These are phyloP conservation scores for Fusarium kyushuense DNA, from an alignment of 2,329 filamentous ascomycete species.

Conservation along the genomic window DNA sequence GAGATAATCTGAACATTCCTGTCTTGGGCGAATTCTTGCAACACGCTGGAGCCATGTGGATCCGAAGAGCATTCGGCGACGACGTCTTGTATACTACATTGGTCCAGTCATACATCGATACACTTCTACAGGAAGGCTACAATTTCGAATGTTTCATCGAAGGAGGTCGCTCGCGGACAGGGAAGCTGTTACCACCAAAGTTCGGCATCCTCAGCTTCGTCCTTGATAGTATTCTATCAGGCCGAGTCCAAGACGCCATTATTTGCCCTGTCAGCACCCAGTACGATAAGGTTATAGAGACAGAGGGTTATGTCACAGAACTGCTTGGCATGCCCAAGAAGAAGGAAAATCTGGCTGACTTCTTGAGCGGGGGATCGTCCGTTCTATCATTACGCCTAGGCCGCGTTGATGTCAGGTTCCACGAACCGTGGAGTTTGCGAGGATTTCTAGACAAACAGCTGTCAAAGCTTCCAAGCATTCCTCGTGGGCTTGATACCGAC, in stretches of 20 bases:
- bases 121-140: conserved; percentile 86
- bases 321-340: conserved; percentile 93
- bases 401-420: conserved; percentile 93
- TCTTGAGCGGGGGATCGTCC: conserved; percentile 85
- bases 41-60: conserved; percentile 98
- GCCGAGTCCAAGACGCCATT: conserved; percentile 88
- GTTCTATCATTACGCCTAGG: conserved; percentile 90
- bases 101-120: conserved; percentile 97
- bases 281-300: conserved; percentile 99
- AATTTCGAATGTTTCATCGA: conserved; percentile 99
- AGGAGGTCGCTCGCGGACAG: conserved; percentile 90
- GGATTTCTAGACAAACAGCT: conserved; percentile 85
- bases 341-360: conserved; percentile 91
- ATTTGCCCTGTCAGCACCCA: conserved; percentile 97
- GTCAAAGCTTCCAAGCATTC: conserved; percentile 60
- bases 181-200: conserved; percentile 92
- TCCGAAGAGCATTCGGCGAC: conserved; percentile 90
- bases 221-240: conserved; percentile 88
- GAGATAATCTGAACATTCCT: conserved; percentile 96
- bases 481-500: conserved; percentile 59
- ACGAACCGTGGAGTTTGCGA: conserved; percentile 93
- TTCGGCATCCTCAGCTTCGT: conserved; percentile 95
- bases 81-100: conserved; percentile 90
- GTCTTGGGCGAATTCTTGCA: conserved; percentile 90
- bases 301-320: conserved; percentile 95